phyloP scores from a whole-genome alignment of 1,139 yeast species.

The Yamadazyma dendronema region DNA sequence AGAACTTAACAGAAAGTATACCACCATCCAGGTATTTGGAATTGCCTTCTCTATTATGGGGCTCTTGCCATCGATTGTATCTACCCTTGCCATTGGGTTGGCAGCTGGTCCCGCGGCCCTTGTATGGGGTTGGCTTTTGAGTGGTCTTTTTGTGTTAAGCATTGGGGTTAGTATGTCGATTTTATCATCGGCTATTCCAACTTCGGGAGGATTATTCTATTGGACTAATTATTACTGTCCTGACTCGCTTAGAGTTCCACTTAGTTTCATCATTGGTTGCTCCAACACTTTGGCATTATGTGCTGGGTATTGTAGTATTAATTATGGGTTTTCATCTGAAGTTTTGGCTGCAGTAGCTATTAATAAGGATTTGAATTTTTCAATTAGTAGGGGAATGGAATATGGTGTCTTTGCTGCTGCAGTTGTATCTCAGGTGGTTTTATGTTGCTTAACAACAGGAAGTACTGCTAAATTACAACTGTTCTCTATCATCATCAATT shows the following conservation, averaged over 20 bases:
- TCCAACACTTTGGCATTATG: slow-evolving; percentile 35
- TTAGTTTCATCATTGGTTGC: slow-evolving; percentile 46
- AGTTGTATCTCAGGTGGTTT: slow-evolving; percentile 23
- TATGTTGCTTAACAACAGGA: slow-evolving; percentile 34
- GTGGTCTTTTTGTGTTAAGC: slow-evolving; percentile 52
- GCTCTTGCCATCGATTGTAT: slow-evolving; percentile 45
- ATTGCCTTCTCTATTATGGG: slow-evolving; percentile 57
- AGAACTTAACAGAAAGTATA: slow-evolving; percentile 46
- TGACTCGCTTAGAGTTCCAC: slow-evolving; percentile 29
- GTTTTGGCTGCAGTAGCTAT: slow-evolving; percentile 34
- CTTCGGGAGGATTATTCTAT: slow-evolving; percentile 70
- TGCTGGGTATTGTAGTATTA: slow-evolving; percentile 38
- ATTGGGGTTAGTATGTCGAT: slow-evolving; percentile 64
- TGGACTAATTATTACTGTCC: slow-evolving; percentile 45
- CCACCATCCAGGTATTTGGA: slow-evolving; percentile 51
- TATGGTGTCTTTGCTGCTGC: slow-evolving; percentile 41
- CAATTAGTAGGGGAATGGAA: slow-evolving; percentile 27
- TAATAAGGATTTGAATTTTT: slow-evolving; percentile 30
- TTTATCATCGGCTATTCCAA: slow-evolving; percentile 67
- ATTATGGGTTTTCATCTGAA: slow-evolving; percentile 39
- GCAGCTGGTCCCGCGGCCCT: slow-evolving; percentile 47
- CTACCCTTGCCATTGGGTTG: slow-evolving; percentile 32
- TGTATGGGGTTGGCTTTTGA: slow-evolving; percentile 72
- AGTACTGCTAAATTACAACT: slow-evolving; percentile 60
- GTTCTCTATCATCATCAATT: slow-evolving; percentile 54